phyloP scores from a whole-genome alignment of 2,329 filamentous ascomycete species.

The Aspergillus fumigatiaffinis region DNA sequence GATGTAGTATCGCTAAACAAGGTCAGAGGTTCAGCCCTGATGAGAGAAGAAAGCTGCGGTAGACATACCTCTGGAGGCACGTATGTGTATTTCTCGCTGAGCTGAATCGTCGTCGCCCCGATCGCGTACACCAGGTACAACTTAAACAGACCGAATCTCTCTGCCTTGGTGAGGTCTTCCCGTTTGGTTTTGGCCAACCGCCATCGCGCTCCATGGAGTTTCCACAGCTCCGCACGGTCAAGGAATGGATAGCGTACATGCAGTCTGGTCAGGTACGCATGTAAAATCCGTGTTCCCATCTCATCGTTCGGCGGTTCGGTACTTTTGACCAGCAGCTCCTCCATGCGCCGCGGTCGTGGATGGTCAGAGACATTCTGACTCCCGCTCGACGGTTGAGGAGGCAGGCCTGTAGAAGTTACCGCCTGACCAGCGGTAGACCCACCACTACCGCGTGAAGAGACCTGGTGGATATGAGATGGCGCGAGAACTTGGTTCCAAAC shows the following conservation, averaged over 20 bases:
- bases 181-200: conserved; percentile 35
- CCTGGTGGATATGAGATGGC: conserved; percentile 18
- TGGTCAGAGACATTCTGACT: conserved; percentile 17
- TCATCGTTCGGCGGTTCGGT: conserved; percentile 47
- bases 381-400: conserved; percentile 13
- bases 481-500: conserved; percentile 51
- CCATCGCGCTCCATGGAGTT: conserved; percentile 41
- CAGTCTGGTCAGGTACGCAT: conserved; percentile 45
- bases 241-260: conserved; percentile 51
- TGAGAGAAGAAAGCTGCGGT: not conserved
- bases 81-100: conserved; percentile 46
- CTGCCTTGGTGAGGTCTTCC: conserved; percentile 28
- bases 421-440: conserved; percentile 4
- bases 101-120: conserved; percentile 46
- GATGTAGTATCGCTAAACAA: conserved; percentile 46
- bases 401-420: conserved; percentile 1
- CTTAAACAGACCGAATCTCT: conserved; percentile 49
- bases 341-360: conserved; percentile 32
- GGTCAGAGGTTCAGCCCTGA: not conserved
- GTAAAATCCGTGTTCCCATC: conserved; percentile 42
- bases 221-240: conserved; percentile 44
- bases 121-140: conserved; percentile 53
- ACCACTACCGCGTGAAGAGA: conserved; percentile 12
- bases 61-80: conserved; percentile 39
- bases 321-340: conserved; percentile 41